These are phyloP conservation scores for Lactuca saligna DNA, from an alignment of 129 eudicot species.

Conservation along the genomic window DNA sequence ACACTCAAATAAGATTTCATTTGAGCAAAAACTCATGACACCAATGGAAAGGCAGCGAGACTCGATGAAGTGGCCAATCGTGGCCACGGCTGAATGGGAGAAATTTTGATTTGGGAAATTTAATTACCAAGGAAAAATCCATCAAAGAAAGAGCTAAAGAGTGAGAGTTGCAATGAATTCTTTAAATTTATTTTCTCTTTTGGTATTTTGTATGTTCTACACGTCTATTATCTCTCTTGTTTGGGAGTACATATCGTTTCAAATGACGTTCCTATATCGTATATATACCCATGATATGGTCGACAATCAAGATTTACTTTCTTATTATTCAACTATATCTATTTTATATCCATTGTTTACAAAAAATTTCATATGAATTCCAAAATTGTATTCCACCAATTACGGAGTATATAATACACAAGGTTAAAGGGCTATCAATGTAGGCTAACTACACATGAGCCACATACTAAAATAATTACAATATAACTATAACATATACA, in stretches of 20 bases:
- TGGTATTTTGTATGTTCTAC: conserved; percentile 3
- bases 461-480: too few relatives aligned
- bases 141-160: conserved; percentile 20
- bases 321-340: background rate
- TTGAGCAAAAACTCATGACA: conserved; percentile 29
- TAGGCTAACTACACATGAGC: too few relatives aligned
- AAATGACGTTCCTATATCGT: conserved; percentile 3
- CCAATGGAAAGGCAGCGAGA: conserved; percentile 38
- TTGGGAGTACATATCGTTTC: conserved; percentile 18
- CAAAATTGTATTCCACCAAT: too few relatives aligned
- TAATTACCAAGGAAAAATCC: background rate
- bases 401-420: too few relatives aligned
- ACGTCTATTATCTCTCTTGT: conserved; percentile 12
- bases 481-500: too few relatives aligned
- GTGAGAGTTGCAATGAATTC: conserved; percentile 19
- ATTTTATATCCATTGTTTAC: background rate
- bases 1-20: conserved; percentile 27
- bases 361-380: too few relatives aligned
- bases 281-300: conserved; percentile 15
- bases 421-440: too few relatives aligned
- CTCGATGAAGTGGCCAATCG: conserved; percentile 50
- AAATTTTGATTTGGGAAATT: conserved; percentile 42
- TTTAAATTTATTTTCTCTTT: conserved; percentile 12
- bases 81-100: conserved; percentile 71
- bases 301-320: conserved; percentile 11